phyloP scores from a whole-genome alignment of 1,284 basidiomycete genomes.

The Puccinia hordei region DNA sequence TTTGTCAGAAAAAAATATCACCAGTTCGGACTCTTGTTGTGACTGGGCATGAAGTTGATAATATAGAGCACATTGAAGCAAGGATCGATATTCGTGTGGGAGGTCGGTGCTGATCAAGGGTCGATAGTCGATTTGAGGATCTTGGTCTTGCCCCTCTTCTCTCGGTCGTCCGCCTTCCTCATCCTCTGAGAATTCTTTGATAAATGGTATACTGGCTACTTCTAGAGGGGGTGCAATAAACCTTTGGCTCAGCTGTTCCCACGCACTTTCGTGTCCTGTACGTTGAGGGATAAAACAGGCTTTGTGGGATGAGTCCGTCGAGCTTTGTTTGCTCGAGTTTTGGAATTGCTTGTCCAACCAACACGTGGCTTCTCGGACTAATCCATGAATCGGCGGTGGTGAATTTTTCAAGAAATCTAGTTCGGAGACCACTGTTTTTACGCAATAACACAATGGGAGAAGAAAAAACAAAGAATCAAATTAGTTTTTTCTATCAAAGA shows the following conservation, averaged over 20 bases:
- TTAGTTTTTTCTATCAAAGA: not conserved
- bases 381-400: slow-evolving; percentile 27
- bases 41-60: slow-evolving; percentile 26
- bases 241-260: slow-evolving; percentile 20
- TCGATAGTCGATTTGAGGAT: not conserved
- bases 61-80: slow-evolving; percentile 36
- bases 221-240: slow-evolving; percentile 34
- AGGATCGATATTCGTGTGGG: slow-evolving; percentile 30
- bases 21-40: slow-evolving; percentile 10
- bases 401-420: slow-evolving; percentile 39
- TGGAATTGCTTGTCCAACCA: slow-evolving; percentile 44
- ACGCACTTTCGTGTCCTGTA: slow-evolving; percentile 32
- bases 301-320: no score
- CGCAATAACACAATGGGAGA: not conserved
- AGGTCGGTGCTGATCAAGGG: slow-evolving; percentile 9
- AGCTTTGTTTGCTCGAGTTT: not conserved
- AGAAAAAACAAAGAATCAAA: not conserved
- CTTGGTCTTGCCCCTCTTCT: not conserved
- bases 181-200: not conserved
- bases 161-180: not conserved
- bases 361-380: slow-evolving; percentile 36
- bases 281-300: slow-evolving; percentile 22
- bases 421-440: slow-evolving; percentile 13
- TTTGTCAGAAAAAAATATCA: slow-evolving; percentile 6
- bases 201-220: slow-evolving; percentile 15